These are phyloP conservation scores for Larix kaempferi DNA, from an alignment of 75 land plant species.

Conservation along the genomic window DNA sequence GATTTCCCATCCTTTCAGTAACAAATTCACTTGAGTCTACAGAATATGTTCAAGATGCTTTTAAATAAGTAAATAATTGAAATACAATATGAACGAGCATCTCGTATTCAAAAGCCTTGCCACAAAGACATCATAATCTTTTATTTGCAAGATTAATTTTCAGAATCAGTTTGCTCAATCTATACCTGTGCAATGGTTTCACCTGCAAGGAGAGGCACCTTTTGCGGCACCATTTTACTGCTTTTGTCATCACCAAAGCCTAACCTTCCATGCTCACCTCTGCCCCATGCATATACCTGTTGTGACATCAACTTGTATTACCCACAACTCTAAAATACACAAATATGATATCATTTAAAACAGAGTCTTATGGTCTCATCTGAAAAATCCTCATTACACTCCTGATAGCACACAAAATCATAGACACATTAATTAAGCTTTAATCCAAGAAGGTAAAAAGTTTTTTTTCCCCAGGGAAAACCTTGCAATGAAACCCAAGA, in stretches of 20 bases:
- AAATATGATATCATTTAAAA: neutral
- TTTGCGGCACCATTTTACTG: constrained; percentile 96
- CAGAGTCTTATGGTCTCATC: too few relatives aligned
- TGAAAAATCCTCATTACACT: neutral
- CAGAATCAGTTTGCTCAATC: neutral
- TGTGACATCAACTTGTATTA: neutral
- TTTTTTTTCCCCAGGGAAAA: too few relatives aligned
- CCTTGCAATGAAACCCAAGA: too few relatives aligned
- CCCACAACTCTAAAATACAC: neutral
- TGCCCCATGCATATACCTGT: constrained; percentile 98
- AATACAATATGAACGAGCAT: neutral
- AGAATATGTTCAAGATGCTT: too few relatives aligned
- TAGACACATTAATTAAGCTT: neutral
- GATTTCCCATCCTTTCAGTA: neutral
- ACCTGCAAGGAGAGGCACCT: constrained; percentile 64
- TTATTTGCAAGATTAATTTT: neutral
- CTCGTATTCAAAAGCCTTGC: neutral
- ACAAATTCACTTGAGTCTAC: neutral
- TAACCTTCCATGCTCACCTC: constrained; percentile 97
- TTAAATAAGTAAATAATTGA: too few relatives aligned
- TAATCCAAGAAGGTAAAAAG: neutral
- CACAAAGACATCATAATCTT: neutral
- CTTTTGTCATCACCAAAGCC: constrained; percentile 99
- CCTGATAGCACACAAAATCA: neutral
- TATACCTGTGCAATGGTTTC: constrained; percentile 78